These are phyloP conservation scores for Dactylellina parvicollis DNA, from an alignment of 2,329 filamentous ascomycete genomes.

Conservation along the genomic window DNA sequence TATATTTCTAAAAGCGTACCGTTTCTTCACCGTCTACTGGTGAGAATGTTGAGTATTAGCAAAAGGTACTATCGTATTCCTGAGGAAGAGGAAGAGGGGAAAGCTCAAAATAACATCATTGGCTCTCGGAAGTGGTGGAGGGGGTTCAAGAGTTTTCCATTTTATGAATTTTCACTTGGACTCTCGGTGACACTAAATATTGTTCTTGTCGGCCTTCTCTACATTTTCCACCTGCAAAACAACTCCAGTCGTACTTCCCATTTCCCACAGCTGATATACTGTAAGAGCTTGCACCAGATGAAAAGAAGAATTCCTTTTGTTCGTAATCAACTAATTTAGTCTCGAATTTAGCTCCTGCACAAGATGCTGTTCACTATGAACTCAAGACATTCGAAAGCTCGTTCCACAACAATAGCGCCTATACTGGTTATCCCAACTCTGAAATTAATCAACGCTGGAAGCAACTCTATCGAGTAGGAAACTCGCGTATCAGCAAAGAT, in stretches of 20 bases:
- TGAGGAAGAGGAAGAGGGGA: conserved; percentile 9
- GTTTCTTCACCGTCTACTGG: too few relatives aligned
- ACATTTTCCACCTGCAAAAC: conserved; percentile 1
- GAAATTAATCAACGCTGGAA: conserved; percentile 24
- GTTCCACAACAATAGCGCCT: conserved; percentile 15
- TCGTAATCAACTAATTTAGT: conserved; percentile 1
- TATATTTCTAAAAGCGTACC: too few relatives aligned
- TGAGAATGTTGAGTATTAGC: too few relatives aligned
- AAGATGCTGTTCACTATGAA: conserved; percentile 21
- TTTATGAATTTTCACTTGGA: conserved; percentile 10
- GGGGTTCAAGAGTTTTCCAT: neutral
- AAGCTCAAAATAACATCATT: neutral
- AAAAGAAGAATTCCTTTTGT: neutral
- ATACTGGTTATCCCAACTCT: conserved; percentile 17
- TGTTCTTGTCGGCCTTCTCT: conserved; percentile 9
- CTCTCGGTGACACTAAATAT: conserved; percentile 11
- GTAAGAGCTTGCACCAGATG: neutral
- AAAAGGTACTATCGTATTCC: conserved; percentile 2
- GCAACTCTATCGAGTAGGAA: conserved; percentile 21
- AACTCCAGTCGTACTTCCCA: conserved; percentile 5
- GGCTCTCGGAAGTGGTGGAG: conserved; percentile 2
- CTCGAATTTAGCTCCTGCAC: conserved; percentile 13
- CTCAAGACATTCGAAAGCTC: conserved; percentile 28
- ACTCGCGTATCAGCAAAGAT: conserved; percentile 24
- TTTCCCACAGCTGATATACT: conserved; percentile 17